Percentiles rank a stretch among this genome's conserved stretches.
phyloP scores from a whole-genome alignment of 192 early-diverging fungal species.

The Chytriomyces confervae region DNA sequence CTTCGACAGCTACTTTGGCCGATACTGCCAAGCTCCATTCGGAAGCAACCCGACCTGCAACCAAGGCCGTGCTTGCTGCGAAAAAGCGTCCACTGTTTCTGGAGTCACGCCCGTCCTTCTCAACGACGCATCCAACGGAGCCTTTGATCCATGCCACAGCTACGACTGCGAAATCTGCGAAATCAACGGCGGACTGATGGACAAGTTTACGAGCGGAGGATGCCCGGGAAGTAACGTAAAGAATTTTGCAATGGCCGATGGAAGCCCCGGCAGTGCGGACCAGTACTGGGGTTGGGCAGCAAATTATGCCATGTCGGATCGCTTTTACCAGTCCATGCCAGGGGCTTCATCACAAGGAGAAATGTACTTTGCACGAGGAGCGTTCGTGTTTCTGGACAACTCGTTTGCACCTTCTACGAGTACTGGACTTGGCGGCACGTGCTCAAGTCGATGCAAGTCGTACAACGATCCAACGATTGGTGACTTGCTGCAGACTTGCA shows the following conservation, averaged over 20 bases:
- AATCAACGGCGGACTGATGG: slow-evolving; percentile 35
- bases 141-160: background rate
- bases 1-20: slow-evolving; percentile 26
- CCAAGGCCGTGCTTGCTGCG: slow-evolving; percentile 21
- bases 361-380: slow-evolving; percentile 35
- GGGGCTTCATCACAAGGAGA: slow-evolving; percentile 29
- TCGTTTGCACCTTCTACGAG: background rate
- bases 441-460: background rate
- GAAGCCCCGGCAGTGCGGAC: background rate
- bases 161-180: slow-evolving; percentile 5
- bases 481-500: background rate
- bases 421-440: background rate
- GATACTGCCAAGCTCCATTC: slow-evolving; percentile 26
- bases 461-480: slow-evolving; percentile 25
- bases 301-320: slow-evolving; percentile 30
- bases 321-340: slow-evolving; percentile 28
- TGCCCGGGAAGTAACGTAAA: background rate
- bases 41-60: slow-evolving; percentile 17
- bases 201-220: slow-evolving; percentile 18
- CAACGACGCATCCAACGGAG: background rate
- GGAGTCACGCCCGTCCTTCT: background rate
- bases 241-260: slow-evolving; percentile 33
- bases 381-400: slow-evolving; percentile 33
- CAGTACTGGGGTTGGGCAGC: slow-evolving; percentile 30
- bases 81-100: background rate